Conservation (phyloP, 1,284 basidiomycete genomes). For the Pisolithus thermaeus region DNA sequence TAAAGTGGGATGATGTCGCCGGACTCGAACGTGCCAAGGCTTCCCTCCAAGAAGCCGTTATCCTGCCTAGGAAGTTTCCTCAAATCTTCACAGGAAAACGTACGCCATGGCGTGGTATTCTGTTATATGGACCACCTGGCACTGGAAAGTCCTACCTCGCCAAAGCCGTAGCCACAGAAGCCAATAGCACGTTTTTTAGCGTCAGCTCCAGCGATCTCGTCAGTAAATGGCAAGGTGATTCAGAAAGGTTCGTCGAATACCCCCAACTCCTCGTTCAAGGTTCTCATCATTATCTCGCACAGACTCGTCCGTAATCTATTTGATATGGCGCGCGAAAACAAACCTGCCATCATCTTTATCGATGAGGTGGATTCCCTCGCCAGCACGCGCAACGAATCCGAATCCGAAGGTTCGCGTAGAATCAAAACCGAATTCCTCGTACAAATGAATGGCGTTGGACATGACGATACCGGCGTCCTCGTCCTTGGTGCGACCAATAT, state of each 20-base stretch:
- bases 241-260: conserved; percentile 67
- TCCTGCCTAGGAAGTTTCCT: conserved; percentile 97
- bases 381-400: conserved; percentile 91
- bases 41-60: conserved; percentile 96
- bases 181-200: conserved; percentile 98
- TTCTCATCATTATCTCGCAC: not conserved
- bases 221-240: conserved; percentile 99
- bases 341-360: conserved; percentile 98
- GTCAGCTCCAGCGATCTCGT: conserved; percentile 95
- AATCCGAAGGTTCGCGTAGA: conserved; percentile 91
- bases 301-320: conserved; percentile 97
- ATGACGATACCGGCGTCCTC: conserved; percentile 96
- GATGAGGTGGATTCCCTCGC: conserved; percentile 98
- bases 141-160: conserved; percentile 96
- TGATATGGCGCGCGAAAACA: conserved; percentile 92
- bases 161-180: conserved; percentile 97
- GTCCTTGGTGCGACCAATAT: conserved; percentile 99
- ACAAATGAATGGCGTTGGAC: conserved; percentile 98
- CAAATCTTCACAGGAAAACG: conserved; percentile 98
- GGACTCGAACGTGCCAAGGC: conserved; percentile 94
- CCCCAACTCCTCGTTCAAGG: not conserved
- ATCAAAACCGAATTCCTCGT: conserved; percentile 99
- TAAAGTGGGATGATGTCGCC: conserved; percentile 98
- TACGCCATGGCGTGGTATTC: conserved; percentile 94
- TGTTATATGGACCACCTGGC: conserved; percentile 93